Base-by-base conservation (phyloP, 108 stramenopile genomes). In the Cyclotella kingstonii region DNA sequence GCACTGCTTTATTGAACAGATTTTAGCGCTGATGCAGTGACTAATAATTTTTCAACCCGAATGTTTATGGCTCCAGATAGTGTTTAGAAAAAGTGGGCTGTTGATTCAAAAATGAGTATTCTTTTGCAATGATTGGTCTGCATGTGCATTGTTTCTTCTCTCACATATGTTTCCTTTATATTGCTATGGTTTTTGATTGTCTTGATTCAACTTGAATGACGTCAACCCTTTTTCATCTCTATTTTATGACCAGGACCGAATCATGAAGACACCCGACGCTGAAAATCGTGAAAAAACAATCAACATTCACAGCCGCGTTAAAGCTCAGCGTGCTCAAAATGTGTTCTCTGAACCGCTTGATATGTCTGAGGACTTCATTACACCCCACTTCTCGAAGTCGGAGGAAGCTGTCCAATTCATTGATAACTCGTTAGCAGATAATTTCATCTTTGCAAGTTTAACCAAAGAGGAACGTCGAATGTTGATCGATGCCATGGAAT, bases 401-500 rank as follows among this genome's bases (percentile, higher is more conserved):
- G 86, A 87, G 38, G 78, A 76, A 7, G 85, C 87, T 15, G 59
- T 87, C 21, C 81, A 85, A 40, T 93, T 93, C 68, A 93, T 93
- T 44, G 91, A 93, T 54, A 70, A 76, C 14, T 76, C 86, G 21
- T 69, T 93, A 8, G 87, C 86, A 17, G 91, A 93, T 40, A 93
- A 93, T 48, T 93, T 93, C 55, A 93, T 93, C 59, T 93, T 93
- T 71, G 86, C 87, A 14, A 76, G 73, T 47, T 67, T 93, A 45
- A 84, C 86, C 5, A 57, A 59, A 36, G 79, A 80, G 22, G 91
- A 93, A 63, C 82, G 91, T 17, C 74, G 84, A 7, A 54, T 82
- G 9, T 65, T 94, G 14, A 94, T 94, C 47, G 88, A 91, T 83
- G 89, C 93, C 54, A 94, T 94, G 93, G 61, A 84, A 36, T 71